Conservation (phyloP, 2,329 filamentous ascomycete species). For the Epichloe sp. region DNA sequence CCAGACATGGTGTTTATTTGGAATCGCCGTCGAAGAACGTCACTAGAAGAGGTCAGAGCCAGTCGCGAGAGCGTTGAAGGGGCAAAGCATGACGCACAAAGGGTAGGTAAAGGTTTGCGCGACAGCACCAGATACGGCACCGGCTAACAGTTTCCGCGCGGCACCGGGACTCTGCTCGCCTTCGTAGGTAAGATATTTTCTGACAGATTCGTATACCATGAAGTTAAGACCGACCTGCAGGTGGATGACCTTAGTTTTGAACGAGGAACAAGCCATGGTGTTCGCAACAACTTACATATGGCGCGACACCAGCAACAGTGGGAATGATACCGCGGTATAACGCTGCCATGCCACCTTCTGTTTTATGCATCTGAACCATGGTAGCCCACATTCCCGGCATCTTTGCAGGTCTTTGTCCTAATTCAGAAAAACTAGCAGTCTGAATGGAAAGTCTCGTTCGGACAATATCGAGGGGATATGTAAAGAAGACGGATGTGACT, state of each 20-base stretch:
- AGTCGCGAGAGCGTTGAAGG: too few relatives aligned
- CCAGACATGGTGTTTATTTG: conserved; percentile 99
- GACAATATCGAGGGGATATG: conserved; percentile 95
- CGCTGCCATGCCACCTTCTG: conserved; percentile 71
- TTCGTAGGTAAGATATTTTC: conserved; percentile 72
- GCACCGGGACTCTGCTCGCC: conserved; percentile 74
- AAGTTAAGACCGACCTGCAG: conserved; percentile 87
- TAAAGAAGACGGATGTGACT: conserved; percentile 88
- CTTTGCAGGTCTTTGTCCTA: conserved; percentile 50
- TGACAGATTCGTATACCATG: conserved; percentile 90
- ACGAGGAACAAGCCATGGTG: neutral
- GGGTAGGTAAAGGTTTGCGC: conserved; percentile 98
- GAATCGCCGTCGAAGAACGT: conserved; percentile 84
- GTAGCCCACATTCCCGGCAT: conserved; percentile 89
- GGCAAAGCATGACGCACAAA: conserved; percentile 51
- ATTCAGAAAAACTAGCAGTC: conserved; percentile 80
- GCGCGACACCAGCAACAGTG: conserved; percentile 87
- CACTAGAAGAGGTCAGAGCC: conserved; percentile 36
- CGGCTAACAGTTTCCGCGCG: conserved; percentile 71
- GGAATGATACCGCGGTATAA: conserved; percentile 92
- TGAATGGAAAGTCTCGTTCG: conserved; percentile 94
- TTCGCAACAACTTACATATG: conserved; percentile 50
- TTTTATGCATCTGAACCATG: conserved; percentile 72
- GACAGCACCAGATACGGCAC: conserved; percentile 88
- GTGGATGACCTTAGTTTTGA: conserved; percentile 10